Conservation (phyloP, 192 early-diverging fungal genomes). For the Podochytrium sp. region DNA sequence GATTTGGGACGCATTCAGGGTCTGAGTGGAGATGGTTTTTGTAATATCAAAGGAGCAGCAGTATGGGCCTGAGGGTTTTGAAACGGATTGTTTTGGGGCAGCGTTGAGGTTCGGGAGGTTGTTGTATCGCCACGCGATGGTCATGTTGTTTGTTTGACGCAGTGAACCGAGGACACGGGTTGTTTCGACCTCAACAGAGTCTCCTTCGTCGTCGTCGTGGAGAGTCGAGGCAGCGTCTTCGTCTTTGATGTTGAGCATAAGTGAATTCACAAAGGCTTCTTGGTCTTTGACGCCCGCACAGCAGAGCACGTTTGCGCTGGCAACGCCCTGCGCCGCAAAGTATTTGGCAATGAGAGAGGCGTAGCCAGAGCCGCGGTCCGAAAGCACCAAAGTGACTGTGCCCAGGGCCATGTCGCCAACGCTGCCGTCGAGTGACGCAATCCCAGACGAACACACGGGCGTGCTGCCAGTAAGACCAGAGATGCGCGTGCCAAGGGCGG, state of each 20-base stretch:
- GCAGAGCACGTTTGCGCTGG: slow-evolving; percentile 70
- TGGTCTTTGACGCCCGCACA: slow-evolving; percentile 55
- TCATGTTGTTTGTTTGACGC: slow-evolving; percentile 67
- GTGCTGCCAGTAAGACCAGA: slow-evolving; percentile 79
- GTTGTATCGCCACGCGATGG: slow-evolving; percentile 96
- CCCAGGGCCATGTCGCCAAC: slow-evolving; percentile 85
- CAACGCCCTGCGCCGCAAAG: slow-evolving; percentile 86
- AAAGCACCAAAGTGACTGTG: slow-evolving; percentile 73
- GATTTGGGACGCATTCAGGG: slow-evolving; percentile 38
- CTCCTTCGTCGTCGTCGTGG: slow-evolving; percentile 37
- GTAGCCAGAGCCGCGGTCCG: slow-evolving; percentile 83
- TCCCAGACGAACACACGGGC: slow-evolving; percentile 81
- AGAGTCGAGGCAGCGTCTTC: slow-evolving; percentile 52
- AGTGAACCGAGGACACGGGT: slow-evolving; percentile 31
- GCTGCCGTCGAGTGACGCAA: slow-evolving; percentile 79
- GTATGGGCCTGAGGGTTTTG: slow-evolving; percentile 48
- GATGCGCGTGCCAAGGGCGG: slow-evolving; percentile 70
- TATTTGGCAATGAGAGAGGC: slow-evolving; percentile 78
- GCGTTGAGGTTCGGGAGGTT: slow-evolving; percentile 70
- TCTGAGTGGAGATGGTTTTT: slow-evolving; percentile 64
- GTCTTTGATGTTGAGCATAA: slow-evolving; percentile 66
- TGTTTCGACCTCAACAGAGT: not conserved
- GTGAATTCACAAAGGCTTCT: slow-evolving; percentile 58
- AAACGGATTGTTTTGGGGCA: not conserved
- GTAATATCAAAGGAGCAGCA: slow-evolving; percentile 88